Evolutionary conservation across 2,329 filamentous ascomycete species (phyloP), one percentile per base, ranked within the genome.

Genomic region (Scolecobasidium constrictum): DNA sequence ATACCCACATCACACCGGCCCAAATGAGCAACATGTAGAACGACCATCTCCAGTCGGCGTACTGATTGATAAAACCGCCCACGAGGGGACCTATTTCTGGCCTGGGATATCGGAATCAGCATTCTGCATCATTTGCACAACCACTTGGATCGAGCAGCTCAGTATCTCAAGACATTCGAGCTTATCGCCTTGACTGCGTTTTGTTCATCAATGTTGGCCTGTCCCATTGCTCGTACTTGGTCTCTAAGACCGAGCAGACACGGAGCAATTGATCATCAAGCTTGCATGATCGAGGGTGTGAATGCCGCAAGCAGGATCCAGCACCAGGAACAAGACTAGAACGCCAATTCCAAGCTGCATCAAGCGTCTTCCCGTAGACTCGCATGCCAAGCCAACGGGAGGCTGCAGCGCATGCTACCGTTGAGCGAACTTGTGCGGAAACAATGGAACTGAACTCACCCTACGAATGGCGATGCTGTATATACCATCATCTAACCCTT

Each of bases 401-500:
- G n/a, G n/a, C n/a, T n/a, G n/a, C n/a, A n/a, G n/a, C n/a, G n/a
- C n/a, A n/a, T n/a, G n/a, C n/a, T n/a, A n/a, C n/a, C n/a, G n/a
- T n/a, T n/a, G n/a, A n/a, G n/a, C n/a, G n/a, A n/a, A n/a, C n/a
- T n/a, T n/a, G n/a, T n/a, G n/a, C n/a, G n/a, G n/a, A n/a, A n/a
- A n/a, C n/a, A n/a, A n/a, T n/a, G n/a, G n/a, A 22, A 35, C 15
- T 23, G 15, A 28, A 49, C 50, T 46, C 52, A 60, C 46, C 70
- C 70, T 46, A 75, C 53, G 71, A 52, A 86, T 17, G 63, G 63
- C 17, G 53, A 53, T 4, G 62, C 67, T 4, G 66, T 68, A 46
- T 70, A 93, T 13, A 94, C 66, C 63, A 86, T 80, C 88, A 94
- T 94, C n/a, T n/a, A n/a, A n/a, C n/a, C n/a, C n/a, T n/a, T n/a